Evolutionary conservation across 1,139 yeast species (phyloP).

Genomic region (Blastobotrys apis): DNA sequence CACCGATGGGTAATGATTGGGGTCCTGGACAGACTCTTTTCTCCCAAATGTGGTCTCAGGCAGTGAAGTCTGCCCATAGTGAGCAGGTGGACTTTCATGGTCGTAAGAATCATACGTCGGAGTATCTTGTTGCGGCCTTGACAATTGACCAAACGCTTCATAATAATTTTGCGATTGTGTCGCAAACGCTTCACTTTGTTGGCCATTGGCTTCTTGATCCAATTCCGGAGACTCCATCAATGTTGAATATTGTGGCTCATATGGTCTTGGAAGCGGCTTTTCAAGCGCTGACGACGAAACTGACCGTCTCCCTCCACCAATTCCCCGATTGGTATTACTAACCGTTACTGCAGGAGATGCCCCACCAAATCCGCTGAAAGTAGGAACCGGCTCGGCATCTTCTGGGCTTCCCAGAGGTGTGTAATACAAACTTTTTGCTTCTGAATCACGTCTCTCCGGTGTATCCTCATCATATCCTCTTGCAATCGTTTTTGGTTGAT

Average conservation of each 20-base stretch:
- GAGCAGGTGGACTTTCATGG: not conserved
- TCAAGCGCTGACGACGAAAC: not conserved
- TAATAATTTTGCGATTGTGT: not conserved
- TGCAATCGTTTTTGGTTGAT: slow-evolving; percentile 2
- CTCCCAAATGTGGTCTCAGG: not conserved
- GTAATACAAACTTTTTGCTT: slow-evolving; percentile 19
- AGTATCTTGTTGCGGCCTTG: too few species aligned
- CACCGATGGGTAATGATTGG: too few species aligned
- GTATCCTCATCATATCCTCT: not conserved
- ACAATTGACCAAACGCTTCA: not conserved
- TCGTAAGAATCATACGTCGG: too few species aligned
- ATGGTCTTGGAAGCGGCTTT: not conserved
- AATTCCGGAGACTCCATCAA: not conserved
- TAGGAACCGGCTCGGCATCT: not conserved
- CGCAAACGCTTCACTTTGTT: not conserved
- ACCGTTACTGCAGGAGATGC: not conserved
- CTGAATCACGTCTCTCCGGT: not conserved
- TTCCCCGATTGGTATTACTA: not conserved
- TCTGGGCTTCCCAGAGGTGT: slow-evolving; percentile 17
- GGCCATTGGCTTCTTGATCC: not conserved
- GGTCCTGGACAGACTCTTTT: too few species aligned
- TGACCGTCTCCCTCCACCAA: not conserved
- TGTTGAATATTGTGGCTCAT: not conserved
- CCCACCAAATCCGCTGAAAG: slow-evolving; percentile 3
- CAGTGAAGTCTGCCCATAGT: not conserved